Evolutionary conservation across 805 yeast genomes (phyloP).

Genomic region (Ogataea nitratoaversa): DNA sequence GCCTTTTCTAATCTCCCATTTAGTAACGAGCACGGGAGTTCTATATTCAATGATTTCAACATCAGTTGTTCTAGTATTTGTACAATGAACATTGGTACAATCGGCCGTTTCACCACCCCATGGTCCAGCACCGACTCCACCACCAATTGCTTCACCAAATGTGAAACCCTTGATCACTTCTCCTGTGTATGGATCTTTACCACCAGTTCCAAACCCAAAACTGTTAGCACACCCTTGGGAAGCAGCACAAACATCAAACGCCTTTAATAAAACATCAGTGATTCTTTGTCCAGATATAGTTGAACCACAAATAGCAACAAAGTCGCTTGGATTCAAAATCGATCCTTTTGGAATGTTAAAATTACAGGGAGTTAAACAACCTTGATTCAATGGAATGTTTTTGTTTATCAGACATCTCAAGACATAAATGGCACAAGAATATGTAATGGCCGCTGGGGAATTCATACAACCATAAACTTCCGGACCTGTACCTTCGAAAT

Average conservation of each 20-base stretch:
- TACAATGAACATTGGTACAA: slow-evolving; percentile 50
- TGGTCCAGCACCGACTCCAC: slow-evolving; percentile 51
- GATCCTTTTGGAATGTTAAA: slow-evolving; percentile 32
- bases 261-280: slow-evolving; percentile 49
- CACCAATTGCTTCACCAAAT: slow-evolving; percentile 51
- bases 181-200: slow-evolving; percentile 35
- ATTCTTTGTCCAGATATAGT: slow-evolving; percentile 56
- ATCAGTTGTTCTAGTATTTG: slow-evolving; percentile 53
- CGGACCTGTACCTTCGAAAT: slow-evolving; percentile 49
- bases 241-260: slow-evolving; percentile 53
- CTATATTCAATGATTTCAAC: slow-evolving; percentile 49
- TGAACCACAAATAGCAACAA: slow-evolving; percentile 50
- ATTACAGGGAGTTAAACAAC: slow-evolving; percentile 36
- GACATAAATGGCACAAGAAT: slow-evolving; percentile 50
- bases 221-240: slow-evolving; percentile 58
- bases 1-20: slow-evolving; percentile 39
- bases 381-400: slow-evolving; percentile 55
- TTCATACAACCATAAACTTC: slow-evolving; percentile 50
- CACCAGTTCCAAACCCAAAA: slow-evolving; percentile 51
- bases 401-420: slow-evolving; percentile 44
- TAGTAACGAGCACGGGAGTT: slow-evolving; percentile 45
- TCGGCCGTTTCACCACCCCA: slow-evolving; percentile 39
- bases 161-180: slow-evolving; percentile 45
- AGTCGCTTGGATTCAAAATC: slow-evolving; percentile 39
- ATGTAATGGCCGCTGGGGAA: slow-evolving; percentile 51